Evolutionary conservation across 2,329 filamentous ascomycete genomes (phyloP).

Genomic region (Scytalidium sp.): DNA sequence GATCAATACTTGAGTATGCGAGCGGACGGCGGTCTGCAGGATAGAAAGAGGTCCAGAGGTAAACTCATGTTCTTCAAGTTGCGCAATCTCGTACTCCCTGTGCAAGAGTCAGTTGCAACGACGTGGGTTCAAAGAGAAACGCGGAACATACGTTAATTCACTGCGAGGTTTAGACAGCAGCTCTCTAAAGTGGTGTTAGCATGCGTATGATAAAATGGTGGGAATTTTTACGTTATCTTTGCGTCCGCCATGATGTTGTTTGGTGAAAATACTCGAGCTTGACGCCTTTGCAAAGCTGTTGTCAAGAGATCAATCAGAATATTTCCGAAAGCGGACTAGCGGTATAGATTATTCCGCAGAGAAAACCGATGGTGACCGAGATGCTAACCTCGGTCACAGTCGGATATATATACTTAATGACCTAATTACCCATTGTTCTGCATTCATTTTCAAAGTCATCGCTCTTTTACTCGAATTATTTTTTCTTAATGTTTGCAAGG

Average conservation of each 20-base stretch:
- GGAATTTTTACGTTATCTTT: constrained; percentile 62
- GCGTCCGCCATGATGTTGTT: constrained; percentile 55
- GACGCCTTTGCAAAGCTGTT: constrained; percentile 10
- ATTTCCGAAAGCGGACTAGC: constrained; percentile 17
- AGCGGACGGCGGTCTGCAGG: constrained; percentile 92
- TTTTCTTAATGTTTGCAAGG: constrained; percentile 55
- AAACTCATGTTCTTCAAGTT: constrained; percentile 76
- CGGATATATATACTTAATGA: not conserved
- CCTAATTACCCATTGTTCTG: constrained; percentile 14
- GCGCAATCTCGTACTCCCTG: constrained; percentile 87
- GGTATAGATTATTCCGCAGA: not conserved
- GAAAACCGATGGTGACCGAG: not conserved
- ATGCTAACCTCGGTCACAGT: not conserved
- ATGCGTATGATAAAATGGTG: constrained; percentile 1
- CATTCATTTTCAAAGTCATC: constrained; percentile 6
- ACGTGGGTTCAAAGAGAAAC: constrained; percentile 1
- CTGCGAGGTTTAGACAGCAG: constrained; percentile 83
- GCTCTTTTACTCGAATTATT: constrained; percentile 6
- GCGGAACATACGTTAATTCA: constrained; percentile 77
- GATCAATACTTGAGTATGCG: constrained; percentile 93
- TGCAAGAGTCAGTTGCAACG: constrained; percentile 15
- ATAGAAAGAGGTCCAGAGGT: constrained; percentile 83
- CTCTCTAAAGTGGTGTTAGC: constrained; percentile 56
- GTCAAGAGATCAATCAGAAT: constrained; percentile 18
- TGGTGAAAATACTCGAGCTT: constrained; percentile 12